Base-by-base conservation (phyloP, 257 asterid species). In the Ocimum tenuiflorum region DNA sequence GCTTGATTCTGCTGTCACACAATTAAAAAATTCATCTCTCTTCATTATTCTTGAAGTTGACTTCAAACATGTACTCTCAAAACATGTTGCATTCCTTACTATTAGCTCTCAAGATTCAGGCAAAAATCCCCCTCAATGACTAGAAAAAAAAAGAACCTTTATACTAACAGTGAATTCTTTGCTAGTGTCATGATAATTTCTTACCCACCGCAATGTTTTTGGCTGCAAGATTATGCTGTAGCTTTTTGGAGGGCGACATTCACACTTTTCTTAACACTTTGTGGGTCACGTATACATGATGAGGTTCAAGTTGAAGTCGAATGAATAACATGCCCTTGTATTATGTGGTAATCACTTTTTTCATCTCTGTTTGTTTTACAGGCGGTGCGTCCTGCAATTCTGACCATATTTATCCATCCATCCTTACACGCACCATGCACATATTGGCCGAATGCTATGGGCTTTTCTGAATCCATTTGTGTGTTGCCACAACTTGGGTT, bases 201-300 rank as follows among this genome's bases (percentile, higher is more conserved):
- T 14, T 62, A 79, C 94, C 89, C 53, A 92, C 99, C 18, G 91
- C 96, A 3, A 77, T 84, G 29, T 92, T 89, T 69, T 70, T 92
- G 73, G 91, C 78, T 15, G 94, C 85, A 55, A 80, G 99, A 73
- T 54, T 87, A 64, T 53, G 54, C 70, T 87, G 91, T 65, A 89
- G 97, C 67, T 68, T 71, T 27, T 80, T 92, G 87, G 97, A 89
- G 83, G 89, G 88, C 7, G 91, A 87, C 79, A 82, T 89, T 60
- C 97, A 92, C 86, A 87, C 97, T 4, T 3, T 87, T 35, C 96
- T 92, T 3, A 97, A 92, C 75, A 92, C 99, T 8, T 33, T 86
- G 73, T 92, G 97, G 99, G 95, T 92, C 38, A n/a, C n/a, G 74
- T 89, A 14, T 89, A 85, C 85, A 89, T 85, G 95, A 91, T 91